These are phyloP conservation scores for Saprolegnia parasitica DNA, from an alignment of 352 stramenopile genomes.

Conservation along the genomic window DNA sequence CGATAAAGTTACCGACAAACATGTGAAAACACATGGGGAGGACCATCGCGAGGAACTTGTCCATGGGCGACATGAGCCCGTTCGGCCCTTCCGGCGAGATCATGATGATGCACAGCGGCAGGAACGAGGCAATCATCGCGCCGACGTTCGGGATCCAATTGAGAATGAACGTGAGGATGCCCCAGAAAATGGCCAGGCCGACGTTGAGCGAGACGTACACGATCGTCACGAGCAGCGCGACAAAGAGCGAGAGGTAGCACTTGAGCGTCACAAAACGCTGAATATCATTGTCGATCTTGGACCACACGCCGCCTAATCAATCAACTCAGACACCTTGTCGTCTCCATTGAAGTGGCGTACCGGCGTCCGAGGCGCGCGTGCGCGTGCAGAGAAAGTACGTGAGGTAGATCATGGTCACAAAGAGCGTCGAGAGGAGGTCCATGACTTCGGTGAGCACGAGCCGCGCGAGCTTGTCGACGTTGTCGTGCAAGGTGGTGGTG, in stretches of 20 bases:
- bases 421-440: slow-evolving; percentile 87
- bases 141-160: slow-evolving; percentile 89
- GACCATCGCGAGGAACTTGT: slow-evolving; percentile 82
- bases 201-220: slow-evolving; percentile 88
- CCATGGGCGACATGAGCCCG: slow-evolving; percentile 83
- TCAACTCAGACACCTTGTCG: background rate
- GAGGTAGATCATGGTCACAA: slow-evolving; percentile 86
- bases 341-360: too few species aligned
- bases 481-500: slow-evolving; percentile 85
- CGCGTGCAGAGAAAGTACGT: slow-evolving; percentile 85
- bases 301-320: slow-evolving; percentile 59
- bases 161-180: slow-evolving; percentile 84
- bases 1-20: slow-evolving; percentile 86
- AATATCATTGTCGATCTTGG: slow-evolving; percentile 86
- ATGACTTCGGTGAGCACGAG: slow-evolving; percentile 84
- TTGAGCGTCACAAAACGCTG: slow-evolving; percentile 86
- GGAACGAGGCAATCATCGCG: slow-evolving; percentile 81
- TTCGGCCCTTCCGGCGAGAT: slow-evolving; percentile 56
- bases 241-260: slow-evolving; percentile 84
- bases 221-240: slow-evolving; percentile 81
- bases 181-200: slow-evolving; percentile 80
- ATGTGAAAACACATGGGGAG: slow-evolving; percentile 86
- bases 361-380: slow-evolving; percentile 74
- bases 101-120: slow-evolving; percentile 79
- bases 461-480: slow-evolving; percentile 82